Evolutionary conservation across 306 rosid genomes (phyloP).

Genomic region (Echinosophora koreensis): DNA sequence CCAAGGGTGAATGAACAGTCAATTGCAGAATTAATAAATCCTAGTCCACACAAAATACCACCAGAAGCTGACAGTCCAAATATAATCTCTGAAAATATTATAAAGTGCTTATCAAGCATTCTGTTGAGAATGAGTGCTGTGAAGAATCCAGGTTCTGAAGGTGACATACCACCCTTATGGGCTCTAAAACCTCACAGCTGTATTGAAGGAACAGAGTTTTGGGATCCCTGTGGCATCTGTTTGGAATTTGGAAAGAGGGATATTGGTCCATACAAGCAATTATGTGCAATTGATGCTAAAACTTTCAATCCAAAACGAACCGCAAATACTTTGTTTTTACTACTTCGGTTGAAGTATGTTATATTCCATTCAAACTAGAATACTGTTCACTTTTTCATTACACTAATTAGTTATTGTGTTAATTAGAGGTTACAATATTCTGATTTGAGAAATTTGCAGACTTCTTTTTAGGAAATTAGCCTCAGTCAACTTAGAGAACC

Average conservation of each 20-base stretch:
- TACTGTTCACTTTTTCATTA: slow-evolving; percentile 28
- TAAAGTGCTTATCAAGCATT: slow-evolving; percentile 86
- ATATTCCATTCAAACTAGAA: slow-evolving; percentile 1
- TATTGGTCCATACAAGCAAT: slow-evolving; percentile 79
- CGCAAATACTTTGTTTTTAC: slow-evolving; percentile 75
- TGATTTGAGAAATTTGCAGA: slow-evolving; percentile 61
- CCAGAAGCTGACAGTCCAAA: slow-evolving; percentile 73
- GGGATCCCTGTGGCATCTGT: slow-evolving; percentile 77
- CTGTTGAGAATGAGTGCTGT: slow-evolving; percentile 72
- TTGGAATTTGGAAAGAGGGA: slow-evolving; percentile 75
- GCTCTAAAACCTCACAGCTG: slow-evolving; percentile 44
- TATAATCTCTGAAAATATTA: slow-evolving; percentile 73
- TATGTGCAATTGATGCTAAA: slow-evolving; percentile 63
- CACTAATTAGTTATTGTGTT: slow-evolving; percentile 22
- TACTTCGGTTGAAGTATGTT: slow-evolving; percentile 78
- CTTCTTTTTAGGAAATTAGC: slow-evolving; percentile 80
- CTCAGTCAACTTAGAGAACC: slow-evolving; percentile 71
- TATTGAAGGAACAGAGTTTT: slow-evolving; percentile 49
- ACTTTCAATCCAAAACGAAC: slow-evolving; percentile 73
- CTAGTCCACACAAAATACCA: slow-evolving; percentile 46
- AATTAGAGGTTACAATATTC: slow-evolving; percentile 15
- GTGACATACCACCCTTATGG: slow-evolving; percentile 51
- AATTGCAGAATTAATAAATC: slow-evolving; percentile 53
- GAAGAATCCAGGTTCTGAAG: slow-evolving; percentile 58
- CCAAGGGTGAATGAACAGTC: slow-evolving; percentile 49